These are phyloP conservation scores for Plasmodium gaboni DNA, from an alignment of 169 alveolate species.

Conservation along the genomic window DNA sequence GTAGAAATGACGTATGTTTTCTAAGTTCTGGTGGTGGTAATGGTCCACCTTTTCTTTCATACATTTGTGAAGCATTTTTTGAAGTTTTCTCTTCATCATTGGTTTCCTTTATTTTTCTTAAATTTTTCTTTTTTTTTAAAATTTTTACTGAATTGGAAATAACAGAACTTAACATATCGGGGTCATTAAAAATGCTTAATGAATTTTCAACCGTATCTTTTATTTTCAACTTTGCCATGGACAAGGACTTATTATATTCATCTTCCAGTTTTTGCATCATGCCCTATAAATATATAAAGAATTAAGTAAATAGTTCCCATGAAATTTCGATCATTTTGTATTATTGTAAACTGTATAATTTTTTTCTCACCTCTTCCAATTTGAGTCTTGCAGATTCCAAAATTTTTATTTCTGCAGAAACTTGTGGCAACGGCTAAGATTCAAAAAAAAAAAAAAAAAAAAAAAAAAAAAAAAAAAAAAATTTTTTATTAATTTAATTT, in stretches of 20 bases:
- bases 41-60: constrained; percentile 45
- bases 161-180: constrained; percentile 37
- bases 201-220: constrained; percentile 50
- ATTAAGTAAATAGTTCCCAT: too few species aligned
- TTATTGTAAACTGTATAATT: not conserved
- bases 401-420: constrained; percentile 79
- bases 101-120: constrained; percentile 14
- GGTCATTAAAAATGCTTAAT: constrained; percentile 68
- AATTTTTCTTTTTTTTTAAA: constrained; percentile 21
- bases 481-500: not conserved
- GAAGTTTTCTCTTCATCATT: constrained; percentile 12
- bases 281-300: constrained; percentile 28
- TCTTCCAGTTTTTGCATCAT: constrained; percentile 74
- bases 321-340: too few species aligned
- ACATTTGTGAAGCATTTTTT: constrained; percentile 13
- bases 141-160: constrained; percentile 60
- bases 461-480: constrained; percentile 7
- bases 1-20: constrained; percentile 49
- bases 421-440: constrained; percentile 87
- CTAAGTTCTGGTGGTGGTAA: constrained; percentile 75
- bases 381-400: constrained; percentile 81
- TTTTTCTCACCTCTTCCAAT: constrained; percentile 80
- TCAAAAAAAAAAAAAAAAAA: not conserved
- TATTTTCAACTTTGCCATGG: constrained; percentile 48
- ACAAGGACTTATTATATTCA: constrained; percentile 64